These are phyloP conservation scores for Plantago major DNA, from an alignment of 257 asterid genomes.

Conservation along the genomic window DNA sequence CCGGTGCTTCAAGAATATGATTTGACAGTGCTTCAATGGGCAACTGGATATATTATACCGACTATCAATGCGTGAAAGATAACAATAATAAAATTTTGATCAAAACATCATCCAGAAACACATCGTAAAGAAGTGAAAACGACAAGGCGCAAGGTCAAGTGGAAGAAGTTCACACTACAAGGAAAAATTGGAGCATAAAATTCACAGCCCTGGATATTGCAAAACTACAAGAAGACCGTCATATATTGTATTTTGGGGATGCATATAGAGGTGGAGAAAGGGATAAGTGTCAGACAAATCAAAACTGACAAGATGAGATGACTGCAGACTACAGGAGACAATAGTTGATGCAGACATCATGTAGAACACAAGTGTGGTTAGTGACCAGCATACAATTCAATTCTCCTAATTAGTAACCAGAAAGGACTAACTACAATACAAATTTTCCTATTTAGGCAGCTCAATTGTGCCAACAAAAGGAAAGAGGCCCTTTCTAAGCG, in stretches of 20 bases:
- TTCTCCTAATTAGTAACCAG: background rate
- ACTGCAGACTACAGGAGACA: background rate
- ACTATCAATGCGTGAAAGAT: constrained; percentile 22
- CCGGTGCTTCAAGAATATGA: constrained; percentile 82
- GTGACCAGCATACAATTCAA: background rate
- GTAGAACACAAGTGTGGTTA: too few relatives aligned
- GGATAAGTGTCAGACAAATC: background rate
- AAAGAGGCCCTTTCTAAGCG: background rate
- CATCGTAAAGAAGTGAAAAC: background rate
- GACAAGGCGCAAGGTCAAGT: background rate
- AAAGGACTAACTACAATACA: background rate
- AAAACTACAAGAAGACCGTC: background rate
- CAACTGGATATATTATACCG: constrained; percentile 42
- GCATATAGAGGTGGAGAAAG: background rate
- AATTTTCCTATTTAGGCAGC: background rate
- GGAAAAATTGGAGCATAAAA: background rate
- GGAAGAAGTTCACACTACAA: background rate
- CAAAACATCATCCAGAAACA: constrained; percentile 5
- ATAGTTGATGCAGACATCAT: too few relatives aligned
- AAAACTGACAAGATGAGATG: constrained; percentile 4
- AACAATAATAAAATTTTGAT: constrained; percentile 8
- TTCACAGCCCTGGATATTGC: background rate
- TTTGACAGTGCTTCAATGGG: constrained; percentile 51
- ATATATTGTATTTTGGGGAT: background rate
- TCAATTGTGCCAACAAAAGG: background rate